These are phyloP conservation scores for Basipetospora chlamydospora DNA, from an alignment of 2,329 filamentous ascomycete species.

Conservation along the genomic window DNA sequence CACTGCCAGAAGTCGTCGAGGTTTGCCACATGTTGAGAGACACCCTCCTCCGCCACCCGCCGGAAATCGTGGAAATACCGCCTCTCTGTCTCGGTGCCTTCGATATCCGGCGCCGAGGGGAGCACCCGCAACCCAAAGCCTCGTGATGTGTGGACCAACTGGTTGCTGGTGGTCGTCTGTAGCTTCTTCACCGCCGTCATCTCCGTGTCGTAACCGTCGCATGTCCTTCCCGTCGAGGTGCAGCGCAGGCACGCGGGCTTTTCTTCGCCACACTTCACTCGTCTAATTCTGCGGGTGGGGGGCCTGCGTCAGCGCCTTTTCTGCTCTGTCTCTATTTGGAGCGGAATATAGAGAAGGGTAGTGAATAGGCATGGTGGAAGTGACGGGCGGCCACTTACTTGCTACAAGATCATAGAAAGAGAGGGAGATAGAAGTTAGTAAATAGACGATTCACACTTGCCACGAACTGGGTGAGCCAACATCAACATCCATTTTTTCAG, in stretches of 20 bases:
- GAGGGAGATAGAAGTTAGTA: conserved; percentile 6
- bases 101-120: neutral
- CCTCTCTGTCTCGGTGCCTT: conserved; percentile 15
- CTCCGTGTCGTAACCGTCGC: conserved; percentile 20
- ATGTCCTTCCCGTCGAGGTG: conserved; percentile 18
- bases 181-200: conserved; percentile 3
- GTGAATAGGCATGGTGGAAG: neutral
- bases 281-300: conserved; percentile 15
- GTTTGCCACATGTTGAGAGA: conserved; percentile 13
- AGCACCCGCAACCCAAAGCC: neutral
- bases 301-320: conserved; percentile 3
- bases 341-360: neutral
- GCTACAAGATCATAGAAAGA: conserved; percentile 9
- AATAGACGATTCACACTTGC: neutral
- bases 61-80: conserved; percentile 19
- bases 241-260: conserved; percentile 20
- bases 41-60: conserved; percentile 13
- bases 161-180: conserved; percentile 6
- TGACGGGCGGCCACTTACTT: conserved; percentile 12
- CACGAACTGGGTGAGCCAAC: neutral
- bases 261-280: conserved; percentile 21
- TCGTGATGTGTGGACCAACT: conserved; percentile 1
- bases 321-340: too few species aligned
- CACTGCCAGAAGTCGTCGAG: conserved; percentile 10
- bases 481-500: neutral